These are phyloP conservation scores for Silene vulgaris DNA, from an alignment of 179 eudicot species.

Conservation along the genomic window DNA sequence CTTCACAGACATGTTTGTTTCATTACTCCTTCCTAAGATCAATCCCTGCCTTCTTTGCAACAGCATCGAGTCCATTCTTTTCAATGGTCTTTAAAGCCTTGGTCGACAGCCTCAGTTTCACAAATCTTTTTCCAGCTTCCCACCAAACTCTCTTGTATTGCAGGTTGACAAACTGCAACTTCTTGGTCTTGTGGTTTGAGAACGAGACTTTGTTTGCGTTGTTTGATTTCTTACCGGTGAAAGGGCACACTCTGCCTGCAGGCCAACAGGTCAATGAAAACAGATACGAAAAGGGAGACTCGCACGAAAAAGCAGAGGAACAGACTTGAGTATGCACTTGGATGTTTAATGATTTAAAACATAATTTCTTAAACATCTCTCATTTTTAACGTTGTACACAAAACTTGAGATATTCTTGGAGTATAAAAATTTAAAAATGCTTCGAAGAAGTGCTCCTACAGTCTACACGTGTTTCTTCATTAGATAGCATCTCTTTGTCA, in stretches of 20 bases:
- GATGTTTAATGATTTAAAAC: background rate
- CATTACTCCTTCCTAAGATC: slow-evolving; percentile 66
- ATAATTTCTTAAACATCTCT: background rate
- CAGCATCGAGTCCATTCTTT: slow-evolving; percentile 87
- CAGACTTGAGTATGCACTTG: too few relatives aligned
- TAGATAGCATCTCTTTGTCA: background rate
- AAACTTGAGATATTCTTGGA: background rate
- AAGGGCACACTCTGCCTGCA: slow-evolving; percentile 85
- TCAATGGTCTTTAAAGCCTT: slow-evolving; percentile 90
- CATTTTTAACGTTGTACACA: background rate
- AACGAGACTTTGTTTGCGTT: slow-evolving; percentile 73
- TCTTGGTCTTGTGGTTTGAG: slow-evolving; percentile 82
- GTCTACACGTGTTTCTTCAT: too few relatives aligned
- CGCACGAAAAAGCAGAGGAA: background rate
- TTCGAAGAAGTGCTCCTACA: too few relatives aligned
- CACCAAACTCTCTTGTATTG: slow-evolving; percentile 91
- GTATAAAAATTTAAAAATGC: too few relatives aligned
- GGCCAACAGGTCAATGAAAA: slow-evolving; percentile 3
- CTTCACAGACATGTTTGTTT: slow-evolving; percentile 8
- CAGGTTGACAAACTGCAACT: slow-evolving; percentile 72
- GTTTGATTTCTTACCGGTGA: slow-evolving; percentile 93
- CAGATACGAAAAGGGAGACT: background rate
- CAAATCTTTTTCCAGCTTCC: slow-evolving; percentile 86
- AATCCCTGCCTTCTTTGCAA: slow-evolving; percentile 92
- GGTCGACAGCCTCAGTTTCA: slow-evolving; percentile 75